Evolutionary conservation across 176 grass and related monocot genomes (phyloP).

Genomic region (Otatea glauca): DNA sequence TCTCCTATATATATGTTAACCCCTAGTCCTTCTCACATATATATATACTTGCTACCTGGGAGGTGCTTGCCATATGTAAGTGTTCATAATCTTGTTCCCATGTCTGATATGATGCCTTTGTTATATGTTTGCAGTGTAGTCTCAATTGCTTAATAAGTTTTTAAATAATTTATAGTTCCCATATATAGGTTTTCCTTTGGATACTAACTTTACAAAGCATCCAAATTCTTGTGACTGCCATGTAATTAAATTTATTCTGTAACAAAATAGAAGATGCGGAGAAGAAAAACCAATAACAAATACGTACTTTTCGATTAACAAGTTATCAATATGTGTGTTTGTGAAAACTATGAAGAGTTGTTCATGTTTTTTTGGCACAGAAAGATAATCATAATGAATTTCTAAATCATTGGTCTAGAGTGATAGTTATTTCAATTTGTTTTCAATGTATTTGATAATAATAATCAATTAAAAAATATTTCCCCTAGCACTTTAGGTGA

Average conservation of each 20-base stretch:
- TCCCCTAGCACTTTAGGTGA: neutral
- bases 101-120: neutral
- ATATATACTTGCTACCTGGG: neutral
- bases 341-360: neutral
- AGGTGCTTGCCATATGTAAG: constrained; percentile 11
- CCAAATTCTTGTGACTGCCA: no score
- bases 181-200: neutral
- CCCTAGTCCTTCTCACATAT: neutral
- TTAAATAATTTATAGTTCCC: neutral
- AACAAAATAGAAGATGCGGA: neutral
- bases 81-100: neutral
- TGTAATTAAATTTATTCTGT: neutral
- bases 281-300: neutral
- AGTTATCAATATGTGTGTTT: no score
- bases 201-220: neutral
- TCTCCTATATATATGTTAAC: constrained; percentile 24
- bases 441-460: neutral
- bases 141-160: neutral
- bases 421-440: neutral
- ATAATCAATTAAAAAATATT: neutral
- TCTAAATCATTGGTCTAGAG: no score
- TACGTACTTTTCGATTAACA: neutral
- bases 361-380: neutral
- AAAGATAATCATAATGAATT: neutral
- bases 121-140: neutral